Conservation (phyloP, 1,139 yeast genomes). For the Suhomyces wounanorum region DNA sequence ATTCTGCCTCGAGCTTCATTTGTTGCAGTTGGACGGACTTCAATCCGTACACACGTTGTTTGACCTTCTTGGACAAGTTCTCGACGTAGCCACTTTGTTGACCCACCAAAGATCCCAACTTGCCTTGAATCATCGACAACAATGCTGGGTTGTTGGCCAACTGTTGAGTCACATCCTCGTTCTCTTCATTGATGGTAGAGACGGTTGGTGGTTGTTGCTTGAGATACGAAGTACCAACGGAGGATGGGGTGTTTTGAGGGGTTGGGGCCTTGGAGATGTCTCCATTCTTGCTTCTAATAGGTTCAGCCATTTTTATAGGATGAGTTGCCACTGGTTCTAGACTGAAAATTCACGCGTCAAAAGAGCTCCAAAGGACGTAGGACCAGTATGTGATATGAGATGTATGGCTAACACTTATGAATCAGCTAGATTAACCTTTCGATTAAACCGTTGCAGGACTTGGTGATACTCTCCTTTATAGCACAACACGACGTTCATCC, state of each 20-base stretch:
- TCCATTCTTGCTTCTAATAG: slow-evolving; percentile 66
- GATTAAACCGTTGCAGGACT: not conserved
- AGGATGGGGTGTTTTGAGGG: slow-evolving; percentile 97
- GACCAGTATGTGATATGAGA: not conserved
- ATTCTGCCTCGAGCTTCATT: slow-evolving; percentile 82
- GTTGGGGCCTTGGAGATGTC: slow-evolving; percentile 95
- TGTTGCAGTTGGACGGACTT: slow-evolving; percentile 84
- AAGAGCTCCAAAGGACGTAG: not conserved
- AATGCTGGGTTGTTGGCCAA: slow-evolving; percentile 75
- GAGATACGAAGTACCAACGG: slow-evolving; percentile 76
- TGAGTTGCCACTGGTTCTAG: slow-evolving; percentile 5
- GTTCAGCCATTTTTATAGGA: slow-evolving; percentile 58
- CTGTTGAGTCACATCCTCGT: slow-evolving; percentile 42
- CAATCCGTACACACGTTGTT: slow-evolving; percentile 77
- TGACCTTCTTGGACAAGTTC: slow-evolving; percentile 70
- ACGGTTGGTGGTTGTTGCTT: slow-evolving; percentile 71
- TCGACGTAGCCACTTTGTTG: slow-evolving; percentile 85
- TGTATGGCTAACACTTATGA: not conserved
- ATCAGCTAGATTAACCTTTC: not conserved
- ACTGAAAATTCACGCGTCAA: slow-evolving; percentile 4
- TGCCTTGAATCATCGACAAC: slow-evolving; percentile 86
- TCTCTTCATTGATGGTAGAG: slow-evolving; percentile 77
- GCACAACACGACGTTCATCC: slow-evolving; percentile 9
- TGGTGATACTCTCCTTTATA: slow-evolving; percentile 1
- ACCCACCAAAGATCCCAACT: slow-evolving; percentile 82